phyloP scores from a whole-genome alignment of 2,329 filamentous ascomycete genomes.

The Raffaelea ambrosiae region DNA sequence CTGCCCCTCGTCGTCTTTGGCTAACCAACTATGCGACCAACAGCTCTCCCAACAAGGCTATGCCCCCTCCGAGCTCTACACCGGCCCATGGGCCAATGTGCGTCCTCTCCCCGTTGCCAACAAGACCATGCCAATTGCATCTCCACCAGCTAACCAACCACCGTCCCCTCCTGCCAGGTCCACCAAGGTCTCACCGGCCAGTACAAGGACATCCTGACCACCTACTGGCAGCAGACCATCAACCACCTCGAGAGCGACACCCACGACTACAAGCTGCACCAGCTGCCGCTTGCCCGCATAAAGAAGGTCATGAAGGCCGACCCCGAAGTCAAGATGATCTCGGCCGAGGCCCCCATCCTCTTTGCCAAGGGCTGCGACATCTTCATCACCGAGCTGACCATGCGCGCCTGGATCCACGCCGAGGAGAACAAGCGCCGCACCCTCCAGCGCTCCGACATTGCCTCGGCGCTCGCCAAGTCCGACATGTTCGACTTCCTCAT shows the following conservation, averaged over 20 bases:
- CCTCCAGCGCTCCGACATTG: conserved; percentile 91
- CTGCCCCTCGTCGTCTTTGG: conserved; percentile 6
- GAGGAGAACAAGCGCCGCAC: conserved; percentile 98
- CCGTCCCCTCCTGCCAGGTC: conserved; percentile 49
- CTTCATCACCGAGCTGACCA: conserved; percentile 97
- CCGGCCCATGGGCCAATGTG: conserved; percentile 92
- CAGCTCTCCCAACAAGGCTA: conserved; percentile 82
- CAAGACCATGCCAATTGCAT: background rate
- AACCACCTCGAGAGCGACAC: conserved; percentile 89
- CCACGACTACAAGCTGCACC: conserved; percentile 98
- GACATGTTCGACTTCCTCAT: conserved; percentile 99
- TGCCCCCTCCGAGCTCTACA: conserved; percentile 88
- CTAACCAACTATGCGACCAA: background rate
- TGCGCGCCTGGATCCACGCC: conserved; percentile 98
- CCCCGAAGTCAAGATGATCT: conserved; percentile 99
- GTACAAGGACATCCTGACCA: conserved; percentile 95
- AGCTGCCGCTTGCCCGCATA: conserved; percentile 92
- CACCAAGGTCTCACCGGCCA: conserved; percentile 89
- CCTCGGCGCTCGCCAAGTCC: conserved; percentile 88
- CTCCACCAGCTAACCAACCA: background rate
- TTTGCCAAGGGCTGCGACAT: conserved; percentile 99
- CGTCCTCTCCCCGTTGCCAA: conserved; percentile 20
- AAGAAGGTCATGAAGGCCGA: conserved; percentile 99
- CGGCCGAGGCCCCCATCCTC: conserved; percentile 91
- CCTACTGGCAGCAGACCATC: conserved; percentile 99